Conservation (phyloP, 2,329 filamentous ascomycete species). For the Coniochaeta pulveracea region DNA sequence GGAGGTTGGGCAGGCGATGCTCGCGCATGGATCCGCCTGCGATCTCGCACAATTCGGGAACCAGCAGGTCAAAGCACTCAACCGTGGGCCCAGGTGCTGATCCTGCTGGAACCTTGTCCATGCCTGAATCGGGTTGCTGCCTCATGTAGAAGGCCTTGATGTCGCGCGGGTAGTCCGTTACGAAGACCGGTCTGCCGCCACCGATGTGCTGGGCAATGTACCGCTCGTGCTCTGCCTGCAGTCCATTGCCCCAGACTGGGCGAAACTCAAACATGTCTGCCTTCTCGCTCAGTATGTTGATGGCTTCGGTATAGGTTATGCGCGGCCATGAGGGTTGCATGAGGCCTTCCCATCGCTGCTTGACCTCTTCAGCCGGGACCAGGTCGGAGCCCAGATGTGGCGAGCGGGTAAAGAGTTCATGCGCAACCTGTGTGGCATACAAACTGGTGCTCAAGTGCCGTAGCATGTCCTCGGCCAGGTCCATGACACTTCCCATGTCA, state of each 20-base stretch:
- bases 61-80: constrained; percentile 82
- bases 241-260: constrained; percentile 59
- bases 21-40: constrained; percentile 86
- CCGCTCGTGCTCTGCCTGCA: constrained; percentile 89
- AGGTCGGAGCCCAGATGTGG: constrained; percentile 20
- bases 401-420: constrained; percentile 26
- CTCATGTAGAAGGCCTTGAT: constrained; percentile 81
- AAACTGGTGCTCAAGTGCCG: constrained; percentile 34
- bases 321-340: constrained; percentile 55
- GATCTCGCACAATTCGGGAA: constrained; percentile 78
- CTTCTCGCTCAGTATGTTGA: constrained; percentile 54
- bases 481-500: constrained; percentile 60
- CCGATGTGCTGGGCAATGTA: constrained; percentile 56
- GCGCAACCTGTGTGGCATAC: constrained; percentile 26
- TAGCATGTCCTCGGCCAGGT: constrained; percentile 70
- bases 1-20: constrained; percentile 56
- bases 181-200: constrained; percentile 61
- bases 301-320: constrained; percentile 72
- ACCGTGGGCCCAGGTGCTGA: constrained; percentile 39
- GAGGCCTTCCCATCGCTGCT: constrained; percentile 63
- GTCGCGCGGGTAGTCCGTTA: constrained; percentile 81
- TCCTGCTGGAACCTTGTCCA: neutral
- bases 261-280: constrained; percentile 52
- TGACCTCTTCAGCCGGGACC: constrained; percentile 38
- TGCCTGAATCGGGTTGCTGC: constrained; percentile 17